Evolutionary conservation across 768 basidiomycete genomes (phyloP), one percentile per base, ranked within the genome.

Genomic region (Trametes gibbosa): DNA sequence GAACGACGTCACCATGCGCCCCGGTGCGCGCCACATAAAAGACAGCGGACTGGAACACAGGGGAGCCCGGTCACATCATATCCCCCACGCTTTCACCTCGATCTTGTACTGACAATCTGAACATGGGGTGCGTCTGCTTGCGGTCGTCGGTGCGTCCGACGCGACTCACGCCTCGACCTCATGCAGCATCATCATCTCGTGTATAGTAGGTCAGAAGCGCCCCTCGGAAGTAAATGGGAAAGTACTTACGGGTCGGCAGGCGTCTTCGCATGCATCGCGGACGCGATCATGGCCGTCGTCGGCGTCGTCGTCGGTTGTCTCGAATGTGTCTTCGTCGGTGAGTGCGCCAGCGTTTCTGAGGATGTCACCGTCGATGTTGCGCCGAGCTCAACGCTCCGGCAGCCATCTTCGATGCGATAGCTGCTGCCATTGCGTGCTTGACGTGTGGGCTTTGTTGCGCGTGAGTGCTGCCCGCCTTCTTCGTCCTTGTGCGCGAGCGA

Each of bases 141-240:
- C n/a, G n/a, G n/a, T n/a, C n/a, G n/a, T n/a, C n/a, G n/a, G n/a
- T n/a, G n/a, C n/a, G n/a, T n/a, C n/a, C n/a, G n/a, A n/a, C n/a
- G n/a, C n/a, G n/a, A n/a, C n/a, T n/a, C n/a, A n/a, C n/a, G n/a
- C n/a, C n/a, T n/a, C n/a, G n/a, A 32, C 29, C 29, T 32, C 10
- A 21, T 24, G 14, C 45, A 65, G 64, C 29, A 56, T 65, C 50
- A 65, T 65, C 53, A 49, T 61, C 39, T 65, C 64, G 23, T 65
- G 60, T 50, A 59, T 65, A 23, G 53, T 54, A 49, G 61, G 61
- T 62, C 3, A 4, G 19, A 32, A 25, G 19, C 5, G 34, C 5
- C 1, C 39, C 48, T 7, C 10, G 17, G 17, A 10, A 27, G 17
- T 25, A 19, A 16, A 1, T 9, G 24, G 10, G n/a, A n/a, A n/a